These are phyloP conservation scores for Moniliella sp. DNA, from an alignment of 1,284 basidiomycete species.

Conservation along the genomic window DNA sequence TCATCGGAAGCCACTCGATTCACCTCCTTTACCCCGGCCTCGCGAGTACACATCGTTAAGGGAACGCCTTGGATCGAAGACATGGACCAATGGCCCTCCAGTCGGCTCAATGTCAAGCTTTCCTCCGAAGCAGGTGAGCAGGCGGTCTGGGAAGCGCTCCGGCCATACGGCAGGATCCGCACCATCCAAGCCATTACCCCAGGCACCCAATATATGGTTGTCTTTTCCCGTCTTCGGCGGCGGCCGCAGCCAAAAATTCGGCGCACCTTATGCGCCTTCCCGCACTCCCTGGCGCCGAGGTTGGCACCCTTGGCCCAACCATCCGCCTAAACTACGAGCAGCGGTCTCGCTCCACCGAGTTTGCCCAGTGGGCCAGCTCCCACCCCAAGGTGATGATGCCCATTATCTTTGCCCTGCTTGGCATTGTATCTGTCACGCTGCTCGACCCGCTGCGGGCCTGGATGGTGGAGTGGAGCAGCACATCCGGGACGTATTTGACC, in stretches of 20 bases:
- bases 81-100: constrained; percentile 19
- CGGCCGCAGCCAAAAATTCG: constrained; percentile 63
- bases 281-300: too few species aligned
- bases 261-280: constrained; percentile 48
- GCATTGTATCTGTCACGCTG: constrained; percentile 62
- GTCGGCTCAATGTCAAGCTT: constrained; percentile 13
- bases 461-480: constrained; percentile 64
- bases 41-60: constrained; percentile 19
- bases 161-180: constrained; percentile 64
- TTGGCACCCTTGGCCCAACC: constrained; percentile 41
- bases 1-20: too few species aligned
- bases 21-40: too few species aligned
- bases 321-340: constrained; percentile 50
- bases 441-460: constrained; percentile 75
- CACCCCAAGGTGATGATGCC: constrained; percentile 76
- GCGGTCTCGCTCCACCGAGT: constrained; percentile 53
- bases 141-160: constrained; percentile 17
- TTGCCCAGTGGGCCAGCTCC: constrained; percentile 58
- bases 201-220: constrained; percentile 10
- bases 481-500: constrained; percentile 61
- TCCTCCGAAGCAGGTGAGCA: constrained; percentile 12
- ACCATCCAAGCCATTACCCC: constrained; percentile 40
- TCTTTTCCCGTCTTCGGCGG: constrained; percentile 41
- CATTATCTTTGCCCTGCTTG: constrained; percentile 61
- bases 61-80: constrained; percentile 24